These are phyloP conservation scores for Penicillium canariense DNA, from an alignment of 495 filamentous ascomycete species.

Conservation along the genomic window DNA sequence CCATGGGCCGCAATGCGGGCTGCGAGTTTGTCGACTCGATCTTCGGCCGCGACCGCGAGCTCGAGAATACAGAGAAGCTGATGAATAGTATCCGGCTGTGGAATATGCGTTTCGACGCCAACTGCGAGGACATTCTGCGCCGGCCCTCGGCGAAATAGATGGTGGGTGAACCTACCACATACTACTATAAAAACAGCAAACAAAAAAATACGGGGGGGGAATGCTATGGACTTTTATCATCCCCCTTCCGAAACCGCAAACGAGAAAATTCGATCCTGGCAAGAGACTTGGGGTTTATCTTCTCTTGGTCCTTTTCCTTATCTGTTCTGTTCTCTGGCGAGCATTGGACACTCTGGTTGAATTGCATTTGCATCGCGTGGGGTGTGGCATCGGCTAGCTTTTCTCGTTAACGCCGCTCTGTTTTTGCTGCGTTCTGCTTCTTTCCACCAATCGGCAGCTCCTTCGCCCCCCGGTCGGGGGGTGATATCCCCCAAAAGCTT, in stretches of 20 bases:
- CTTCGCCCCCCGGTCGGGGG: constrained; percentile 15
- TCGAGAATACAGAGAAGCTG: constrained; percentile 90
- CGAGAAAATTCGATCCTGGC: neutral
- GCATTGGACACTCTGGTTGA: constrained; percentile 27
- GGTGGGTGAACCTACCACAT: neutral
- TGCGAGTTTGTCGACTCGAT: constrained; percentile 97
- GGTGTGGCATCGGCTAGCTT: constrained; percentile 28
- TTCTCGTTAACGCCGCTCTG: constrained; percentile 20
- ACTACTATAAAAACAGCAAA: constrained; percentile 2
- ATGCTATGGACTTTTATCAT: constrained; percentile 4
- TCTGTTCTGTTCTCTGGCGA: constrained; percentile 5
- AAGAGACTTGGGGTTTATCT: neutral
- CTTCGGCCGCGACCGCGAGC: constrained; percentile 88
- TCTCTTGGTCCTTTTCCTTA: constrained; percentile 9
- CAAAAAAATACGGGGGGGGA: constrained; percentile 9
- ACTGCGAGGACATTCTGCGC: constrained; percentile 88
- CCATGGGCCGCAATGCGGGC: constrained; percentile 90
- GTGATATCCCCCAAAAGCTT: constrained; percentile 21
- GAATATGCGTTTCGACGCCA: constrained; percentile 93
- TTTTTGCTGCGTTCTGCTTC: constrained; percentile 10
- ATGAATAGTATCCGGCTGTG: constrained; percentile 92
- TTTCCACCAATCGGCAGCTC: constrained; percentile 10
- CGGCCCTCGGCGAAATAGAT: constrained; percentile 32
- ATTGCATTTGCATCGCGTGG: constrained; percentile 33
- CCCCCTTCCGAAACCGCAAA: neutral